These are phyloP conservation scores for Ophiocordyceps australis DNA, from an alignment of 2,329 filamentous ascomycete genomes.

Conservation along the genomic window DNA sequence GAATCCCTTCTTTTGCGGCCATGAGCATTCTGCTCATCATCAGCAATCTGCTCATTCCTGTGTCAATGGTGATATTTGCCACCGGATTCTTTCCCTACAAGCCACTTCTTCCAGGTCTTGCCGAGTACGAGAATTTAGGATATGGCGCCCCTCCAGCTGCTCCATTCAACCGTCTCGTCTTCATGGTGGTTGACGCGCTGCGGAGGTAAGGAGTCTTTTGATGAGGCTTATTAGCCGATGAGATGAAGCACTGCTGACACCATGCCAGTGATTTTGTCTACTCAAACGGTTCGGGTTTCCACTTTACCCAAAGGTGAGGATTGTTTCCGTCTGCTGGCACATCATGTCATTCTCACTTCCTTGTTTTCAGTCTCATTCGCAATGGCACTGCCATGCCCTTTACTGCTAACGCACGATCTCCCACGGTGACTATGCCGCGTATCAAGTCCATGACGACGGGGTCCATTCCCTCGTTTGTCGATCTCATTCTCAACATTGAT, in stretches of 20 bases:
- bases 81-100: constrained; percentile 97
- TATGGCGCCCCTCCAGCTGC: constrained; percentile 40
- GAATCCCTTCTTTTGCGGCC: no score
- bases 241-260: constrained; percentile 5
- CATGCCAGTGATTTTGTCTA: constrained; percentile 75
- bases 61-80: constrained; percentile 62
- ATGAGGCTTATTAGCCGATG: background rate
- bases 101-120: constrained; percentile 73
- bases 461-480: constrained; percentile 93
- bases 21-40: constrained; percentile 33
- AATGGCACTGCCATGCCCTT: constrained; percentile 76
- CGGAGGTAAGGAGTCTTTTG: constrained; percentile 41
- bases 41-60: constrained; percentile 62
- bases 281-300: constrained; percentile 59
- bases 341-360: background rate
- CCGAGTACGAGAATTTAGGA: constrained; percentile 40
- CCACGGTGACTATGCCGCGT: constrained; percentile 95
- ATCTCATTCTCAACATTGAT: constrained; percentile 90
- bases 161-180: constrained; percentile 76
- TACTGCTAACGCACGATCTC: constrained; percentile 88
- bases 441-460: constrained; percentile 96
- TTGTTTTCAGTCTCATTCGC: constrained; percentile 51
- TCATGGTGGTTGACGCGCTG: constrained; percentile 95
- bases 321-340: background rate
- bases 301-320: constrained; percentile 67